Conservation (phyloP, 164 flowering plant species). For the grape (Vitis vinifera) region DNA sequence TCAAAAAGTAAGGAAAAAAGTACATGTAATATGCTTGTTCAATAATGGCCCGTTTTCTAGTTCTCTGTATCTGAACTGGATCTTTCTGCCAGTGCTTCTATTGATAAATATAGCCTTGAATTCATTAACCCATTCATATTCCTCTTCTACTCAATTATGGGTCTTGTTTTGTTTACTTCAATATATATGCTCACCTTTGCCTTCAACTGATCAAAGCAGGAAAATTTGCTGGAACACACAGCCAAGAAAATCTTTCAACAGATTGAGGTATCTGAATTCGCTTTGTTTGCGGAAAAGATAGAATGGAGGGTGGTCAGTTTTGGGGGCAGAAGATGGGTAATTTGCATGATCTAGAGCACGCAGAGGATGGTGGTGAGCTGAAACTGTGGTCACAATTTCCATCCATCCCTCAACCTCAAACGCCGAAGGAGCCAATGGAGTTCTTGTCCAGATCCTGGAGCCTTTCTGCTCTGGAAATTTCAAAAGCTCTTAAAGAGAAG, state of each 20-base stretch:
- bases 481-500: slow-evolving; percentile 70
- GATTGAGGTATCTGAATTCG: background rate
- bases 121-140: background rate
- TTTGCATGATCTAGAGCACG: slow-evolving; percentile 22
- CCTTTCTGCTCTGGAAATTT: slow-evolving; percentile 76
- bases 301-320: slow-evolving; percentile 36
- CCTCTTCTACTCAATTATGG: background rate
- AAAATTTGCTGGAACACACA: background rate
- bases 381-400: slow-evolving; percentile 27
- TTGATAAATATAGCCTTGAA: background rate
- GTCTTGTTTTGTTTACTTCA: background rate
- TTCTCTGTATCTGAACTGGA: no score
- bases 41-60: no score
- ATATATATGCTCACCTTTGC: background rate
- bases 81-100: no score
- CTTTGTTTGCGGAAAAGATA: background rate
- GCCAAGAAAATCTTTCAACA: background rate
- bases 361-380: slow-evolving; percentile 40
- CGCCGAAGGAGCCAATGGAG: slow-evolving; percentile 93
- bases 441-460: slow-evolving; percentile 94
- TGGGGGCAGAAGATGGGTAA: slow-evolving; percentile 27
- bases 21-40: no score
- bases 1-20: no score
- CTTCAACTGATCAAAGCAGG: background rate
- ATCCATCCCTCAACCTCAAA: slow-evolving; percentile 70